Base-by-base conservation (phyloP, 345 rosid species). In the Linum tenue region DNA sequence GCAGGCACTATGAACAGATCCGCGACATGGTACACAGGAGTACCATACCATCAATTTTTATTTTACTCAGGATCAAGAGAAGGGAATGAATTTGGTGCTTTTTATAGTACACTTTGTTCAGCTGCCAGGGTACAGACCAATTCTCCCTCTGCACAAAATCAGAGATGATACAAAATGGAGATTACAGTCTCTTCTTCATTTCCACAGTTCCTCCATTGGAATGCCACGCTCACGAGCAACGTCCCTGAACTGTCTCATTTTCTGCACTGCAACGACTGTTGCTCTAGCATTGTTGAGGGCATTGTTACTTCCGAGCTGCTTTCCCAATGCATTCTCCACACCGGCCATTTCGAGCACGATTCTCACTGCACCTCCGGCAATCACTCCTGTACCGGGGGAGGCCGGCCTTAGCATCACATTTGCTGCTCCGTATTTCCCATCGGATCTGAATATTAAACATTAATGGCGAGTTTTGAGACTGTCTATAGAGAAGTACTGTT, bases 351-450 rank as follows among this genome's bases (percentile, higher is more conserved):
- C 97, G 0, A 92, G 83, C 69, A 90, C 98, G 8, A 86, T 85
- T 71, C 92, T 83, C 59, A 92, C 97, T 16, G 96, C 85, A 67
- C 96, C 97, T 74, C 97, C 97, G 0, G 98, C 97, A 75, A 83
- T 85, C 73, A 92, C 96, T 67, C 98, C 98, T 0, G 96, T 85
- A 69, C 98, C 98, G 17, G 96, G 96, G 39, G 90, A 79, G 57
- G 97, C 90, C 14, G 97, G 97, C 80, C 97, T 85, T 58, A 90
- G 91, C 97, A 90, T 92, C 84, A 92, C 97, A 77, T 73, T 82
- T 0, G 96, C 97, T 56, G 96, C 98, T 70, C 96, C 98, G 60
- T 69, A 86, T 60, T 86, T 86, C 9, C 94, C 97, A 1, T 87
- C 94, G 31, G 97, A 70, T 72, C 94, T 92, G 81, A 22, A 22